phyloP scores from a whole-genome alignment of 1,284 basidiomycete species.

The Naganishia cerealis region DNA sequence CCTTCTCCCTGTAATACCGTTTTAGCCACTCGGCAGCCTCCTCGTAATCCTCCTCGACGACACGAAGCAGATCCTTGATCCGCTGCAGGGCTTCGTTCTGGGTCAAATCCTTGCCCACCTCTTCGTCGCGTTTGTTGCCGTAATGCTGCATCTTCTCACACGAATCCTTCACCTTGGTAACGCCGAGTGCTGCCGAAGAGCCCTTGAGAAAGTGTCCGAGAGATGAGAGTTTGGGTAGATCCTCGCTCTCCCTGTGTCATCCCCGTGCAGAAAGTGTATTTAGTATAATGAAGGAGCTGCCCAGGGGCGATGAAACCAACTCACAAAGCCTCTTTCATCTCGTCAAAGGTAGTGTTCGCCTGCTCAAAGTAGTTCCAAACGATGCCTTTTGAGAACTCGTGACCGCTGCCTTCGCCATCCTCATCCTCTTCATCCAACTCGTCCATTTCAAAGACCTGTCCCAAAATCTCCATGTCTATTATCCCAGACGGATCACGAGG shows the following conservation, averaged over 20 bases:
- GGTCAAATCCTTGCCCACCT: slow-evolving; percentile 56
- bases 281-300: background rate
- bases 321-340: slow-evolving; percentile 78
- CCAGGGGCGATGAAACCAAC: slow-evolving; percentile 50
- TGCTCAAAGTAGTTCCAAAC: slow-evolving; percentile 77
- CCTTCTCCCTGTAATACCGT: slow-evolving; percentile 56
- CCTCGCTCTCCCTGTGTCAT: slow-evolving; percentile 58
- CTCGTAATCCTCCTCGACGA: slow-evolving; percentile 63
- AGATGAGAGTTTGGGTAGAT: slow-evolving; percentile 67
- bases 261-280: slow-evolving; percentile 3
- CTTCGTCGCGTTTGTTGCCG: slow-evolving; percentile 60
- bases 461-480: slow-evolving; percentile 77
- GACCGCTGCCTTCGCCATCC: slow-evolving; percentile 47
- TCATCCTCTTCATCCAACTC: slow-evolving; percentile 65
- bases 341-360: slow-evolving; percentile 68
- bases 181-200: slow-evolving; percentile 84
- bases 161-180: slow-evolving; percentile 72
- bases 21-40: slow-evolving; percentile 62
- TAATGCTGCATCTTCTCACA: slow-evolving; percentile 89
- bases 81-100: slow-evolving; percentile 64
- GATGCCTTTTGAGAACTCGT: slow-evolving; percentile 76
- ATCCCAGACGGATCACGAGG: slow-evolving; percentile 44
- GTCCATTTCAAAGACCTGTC: slow-evolving; percentile 85
- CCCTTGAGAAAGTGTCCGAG: slow-evolving; percentile 93
- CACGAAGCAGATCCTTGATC: slow-evolving; percentile 61